Base-by-base conservation (phyloP, 2,329 filamentous ascomycete species). In the Fusarium nisikadoi region DNA sequence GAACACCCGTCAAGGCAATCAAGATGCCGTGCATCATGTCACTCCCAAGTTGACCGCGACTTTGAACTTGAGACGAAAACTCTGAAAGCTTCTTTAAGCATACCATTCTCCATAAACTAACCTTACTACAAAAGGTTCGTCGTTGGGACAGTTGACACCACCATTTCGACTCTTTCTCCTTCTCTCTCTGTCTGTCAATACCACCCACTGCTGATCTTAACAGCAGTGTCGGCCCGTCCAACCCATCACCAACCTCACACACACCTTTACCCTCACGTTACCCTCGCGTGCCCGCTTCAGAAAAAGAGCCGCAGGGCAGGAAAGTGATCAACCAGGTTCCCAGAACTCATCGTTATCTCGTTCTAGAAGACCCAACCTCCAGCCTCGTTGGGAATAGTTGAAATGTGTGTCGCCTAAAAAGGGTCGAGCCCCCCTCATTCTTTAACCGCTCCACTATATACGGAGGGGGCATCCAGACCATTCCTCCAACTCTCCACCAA, bases 391-490 rank as follows among this genome's bases (percentile, higher is more conserved):
- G 70, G 70, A 56, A 71, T 73, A 73, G 70, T 38, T 43, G 29
- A 59, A 42, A 29, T 43, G 55, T 52, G 61, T 35, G 43, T 67
- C 57, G 62, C 70, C 60, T 70, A 73, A 73, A 68, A 71, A 72
- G 61, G 47, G 36, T 54, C n/a, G n/a, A n/a, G n/a, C 45, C 27
- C 52, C 61, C 61, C 33, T 27, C 45, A 60, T 60, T 53, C 43
- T 25, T 66, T 23, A 31, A 19, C 54, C 46, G 64, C 64, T 59
- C 61, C 66, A 66, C 71, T 62, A 64, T 72, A 38, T 72, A 38
- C 63, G 52, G 46, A n/a, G 70, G 49, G 36, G 63, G 59, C 75
- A 74, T 69, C 63, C 70, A 75, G 75, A 68, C 68, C 62, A 68
- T 71, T 73, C 72, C 74, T 74, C 63, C 59, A 58, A 41, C 64